Evolutionary conservation across 306 rosid species (phyloP).

Genomic region (Canavalia ensiformis): DNA sequence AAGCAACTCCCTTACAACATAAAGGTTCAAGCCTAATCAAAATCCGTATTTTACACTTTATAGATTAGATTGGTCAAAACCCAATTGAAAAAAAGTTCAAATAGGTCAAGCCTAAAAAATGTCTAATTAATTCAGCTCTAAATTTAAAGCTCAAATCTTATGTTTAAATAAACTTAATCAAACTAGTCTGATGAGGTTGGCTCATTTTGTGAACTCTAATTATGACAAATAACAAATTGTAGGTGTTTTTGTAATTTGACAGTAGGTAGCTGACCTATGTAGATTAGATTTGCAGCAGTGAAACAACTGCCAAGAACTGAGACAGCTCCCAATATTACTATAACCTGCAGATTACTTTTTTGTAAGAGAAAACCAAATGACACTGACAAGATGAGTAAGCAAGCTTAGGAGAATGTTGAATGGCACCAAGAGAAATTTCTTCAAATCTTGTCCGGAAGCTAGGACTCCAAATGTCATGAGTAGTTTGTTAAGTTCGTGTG

Average conservation of each 20-base stretch:
- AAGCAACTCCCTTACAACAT: no score
- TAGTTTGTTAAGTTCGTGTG: slow-evolving; percentile 44
- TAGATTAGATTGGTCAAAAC: no score
- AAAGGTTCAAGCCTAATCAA: no score
- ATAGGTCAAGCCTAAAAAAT: no score
- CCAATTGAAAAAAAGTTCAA: no score
- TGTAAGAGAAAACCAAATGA: slow-evolving; percentile 47
- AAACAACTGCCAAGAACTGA: slow-evolving; percentile 56
- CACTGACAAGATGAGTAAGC: slow-evolving; percentile 16
- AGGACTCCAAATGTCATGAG: slow-evolving; percentile 50
- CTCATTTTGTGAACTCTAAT: no score
- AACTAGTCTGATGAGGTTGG: no score
- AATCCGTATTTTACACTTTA: no score
- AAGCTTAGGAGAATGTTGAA: slow-evolving; percentile 41
- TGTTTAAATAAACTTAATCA: no score
- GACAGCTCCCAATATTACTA: slow-evolving; percentile 52
- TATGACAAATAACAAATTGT: not conserved
- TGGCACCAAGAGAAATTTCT: slow-evolving; percentile 59
- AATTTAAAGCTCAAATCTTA: no score
- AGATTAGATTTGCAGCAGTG: slow-evolving; percentile 57
- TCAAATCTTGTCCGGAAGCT: slow-evolving; percentile 58
- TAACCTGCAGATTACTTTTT: slow-evolving; percentile 57
- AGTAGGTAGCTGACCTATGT: slow-evolving; percentile 56
- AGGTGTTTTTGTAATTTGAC: slow-evolving; percentile 9
- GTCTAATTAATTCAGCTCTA: no score